A percentile compares a stretch with the other conserved stretches of the same genome.
These are phyloP conservation scores for Selaginella tamariscina DNA, from an alignment of 75 land plant species.

Conservation along the genomic window DNA sequence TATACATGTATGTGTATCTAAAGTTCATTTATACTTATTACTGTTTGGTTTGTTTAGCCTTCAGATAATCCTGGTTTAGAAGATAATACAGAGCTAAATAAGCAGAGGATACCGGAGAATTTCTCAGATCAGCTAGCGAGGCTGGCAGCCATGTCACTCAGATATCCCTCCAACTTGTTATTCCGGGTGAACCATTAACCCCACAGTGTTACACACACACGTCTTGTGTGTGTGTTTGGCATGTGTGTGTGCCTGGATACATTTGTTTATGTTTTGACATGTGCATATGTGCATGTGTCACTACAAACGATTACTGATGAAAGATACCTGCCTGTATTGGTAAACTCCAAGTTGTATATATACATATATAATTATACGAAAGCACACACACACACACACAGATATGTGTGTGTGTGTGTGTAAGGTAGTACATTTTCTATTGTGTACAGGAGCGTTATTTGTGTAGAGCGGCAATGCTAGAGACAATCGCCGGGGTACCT, in stretches of 20 bases:
- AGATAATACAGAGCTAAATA: background rate
- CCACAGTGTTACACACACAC: background rate
- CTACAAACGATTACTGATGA: too few species aligned
- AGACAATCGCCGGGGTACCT: background rate
- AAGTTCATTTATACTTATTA: background rate
- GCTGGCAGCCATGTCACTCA: background rate
- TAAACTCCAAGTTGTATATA: too few species aligned
- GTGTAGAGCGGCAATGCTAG: conserved; percentile 2
- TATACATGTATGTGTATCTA: too few species aligned
- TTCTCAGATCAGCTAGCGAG: background rate
- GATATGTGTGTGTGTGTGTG: too few species aligned
- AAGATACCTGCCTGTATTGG: too few species aligned
- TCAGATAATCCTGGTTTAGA: background rate
- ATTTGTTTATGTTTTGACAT: too few species aligned
- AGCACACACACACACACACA: too few species aligned
- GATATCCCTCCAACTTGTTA: conserved; percentile 2
- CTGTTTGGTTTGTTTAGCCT: background rate
- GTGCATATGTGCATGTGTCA: too few species aligned
- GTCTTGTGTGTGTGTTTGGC: too few species aligned
- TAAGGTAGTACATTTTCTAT: too few species aligned
- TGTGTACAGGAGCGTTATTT: background rate
- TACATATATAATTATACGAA: too few species aligned
- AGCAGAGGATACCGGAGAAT: background rate
- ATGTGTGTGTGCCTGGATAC: too few species aligned
- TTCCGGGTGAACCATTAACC: conserved; percentile 4